Evolutionary conservation across 176 grass and related monocot genomes (phyloP), one percentile per base, ranked within the genome.

Genomic region (Coix lacrymajobi): DNA sequence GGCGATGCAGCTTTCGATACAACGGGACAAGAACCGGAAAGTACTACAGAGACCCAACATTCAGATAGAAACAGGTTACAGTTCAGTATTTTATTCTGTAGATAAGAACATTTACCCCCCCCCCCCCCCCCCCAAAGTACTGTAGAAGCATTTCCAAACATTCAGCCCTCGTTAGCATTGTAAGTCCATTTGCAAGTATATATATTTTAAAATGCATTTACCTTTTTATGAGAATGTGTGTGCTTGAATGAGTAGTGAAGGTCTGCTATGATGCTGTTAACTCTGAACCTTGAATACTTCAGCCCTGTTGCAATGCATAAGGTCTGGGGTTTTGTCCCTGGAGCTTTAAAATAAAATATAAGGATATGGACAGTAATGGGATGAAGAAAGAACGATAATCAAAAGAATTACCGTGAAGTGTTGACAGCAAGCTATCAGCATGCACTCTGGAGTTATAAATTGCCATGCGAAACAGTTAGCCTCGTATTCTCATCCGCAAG

Each of bases 11-110:
- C 73, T 73, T 60, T 78, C 78, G 58, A 49, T 39, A 41, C 72
- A 73, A 83, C n/a, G 72, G n/a, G 65, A 73, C 78, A 86, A 72
- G 36, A 66, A 77, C 45, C 31, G 41, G 11, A 52, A 62, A 85
- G 7, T 34, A 81, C 46, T 72, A 77, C 14, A 64, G 79, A 57
- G 28, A 85, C 20, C 11, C 22, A 65, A 20, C 56, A 66, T 71
- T n/a, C 34, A 66, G 64, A 81, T 44, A 58, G n/a, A 58, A n/a
- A 60, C 19, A 74, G 3, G 29, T 68, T 52, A 62, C 56, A 40
- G 84, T 40, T 51, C 39, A 62, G 14, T 45, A 58, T 26, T 60
- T 14, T 49, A 36, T 20, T 85, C 1, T 31, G 60, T 68, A 46
- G 70, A 38, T 49, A 62, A 72, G 32, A 68, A 69, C 17, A 56